Base-by-base conservation (phyloP, 192 early-diverging fungal species). In the Lobosporangium transversale region DNA sequence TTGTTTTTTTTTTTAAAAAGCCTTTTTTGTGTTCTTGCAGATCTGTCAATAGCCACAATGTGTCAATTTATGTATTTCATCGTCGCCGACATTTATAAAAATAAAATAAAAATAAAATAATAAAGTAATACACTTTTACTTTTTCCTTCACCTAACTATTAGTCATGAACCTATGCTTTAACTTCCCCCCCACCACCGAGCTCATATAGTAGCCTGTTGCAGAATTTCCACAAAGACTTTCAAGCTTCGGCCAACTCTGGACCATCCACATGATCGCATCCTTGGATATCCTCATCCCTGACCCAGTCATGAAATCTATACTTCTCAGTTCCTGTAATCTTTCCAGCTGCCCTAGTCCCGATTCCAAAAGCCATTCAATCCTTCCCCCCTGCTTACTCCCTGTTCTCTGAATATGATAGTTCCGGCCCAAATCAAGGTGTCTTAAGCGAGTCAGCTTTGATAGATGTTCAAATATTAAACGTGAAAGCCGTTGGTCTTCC, bases 201-300 rank as follows among this genome's bases (percentile, higher is more conserved):
- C n/a, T n/a, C n/a, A n/a, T n/a, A n/a, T n/a, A n/a, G n/a, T n/a
- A n/a, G n/a, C n/a, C n/a, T n/a, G n/a, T n/a, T n/a, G n/a, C n/a
- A n/a, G n/a, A n/a, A n/a, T n/a, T n/a, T n/a, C n/a, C n/a, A n/a
- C n/a, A 11, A 10, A 60, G 24, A 21, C 23, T 18, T n/a, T 27
- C 30, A 12, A 60, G 43, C 17, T 26, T 17, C 23, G 30, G n/a
- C 58, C 58, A 60, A 18, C 31, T 17, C 18, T 47, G 40, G 3
- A 60, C 20, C 58, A 60, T 60, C 58, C 58, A 60, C 3, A 44
- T 26, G 3, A 44, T 44, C 7, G 58, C 58, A 21, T 31, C 48
- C 58, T 48, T 60, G 26, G 58, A 60, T 42, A 47, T 60, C 29
- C 48, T 60, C 58, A 60, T 60, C 1, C 21, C 18, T 7, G 42